Evolutionary conservation across 2,329 filamentous ascomycete species (phyloP), one percentile per base, ranked within the genome.

Genomic region (Fusarium buxicola): DNA sequence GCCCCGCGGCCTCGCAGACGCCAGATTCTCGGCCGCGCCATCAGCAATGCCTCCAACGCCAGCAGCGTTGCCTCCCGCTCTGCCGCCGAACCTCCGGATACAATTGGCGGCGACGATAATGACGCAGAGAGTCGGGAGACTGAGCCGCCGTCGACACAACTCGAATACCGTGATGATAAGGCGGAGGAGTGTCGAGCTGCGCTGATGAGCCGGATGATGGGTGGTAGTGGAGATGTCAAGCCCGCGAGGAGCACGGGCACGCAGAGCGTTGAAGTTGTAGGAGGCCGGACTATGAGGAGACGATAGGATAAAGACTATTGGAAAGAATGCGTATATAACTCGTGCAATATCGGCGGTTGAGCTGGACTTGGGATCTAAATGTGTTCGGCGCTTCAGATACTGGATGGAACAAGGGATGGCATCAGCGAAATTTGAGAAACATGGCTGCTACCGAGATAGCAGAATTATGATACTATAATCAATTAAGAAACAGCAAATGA

Each of bases 1-100:
- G 31, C 58, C 13, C 39, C 72, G 49, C 63, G 72, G 15, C 66
- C 74, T 50, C 65, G 79, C 2, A 77, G 80, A 47, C 81, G 84
- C 10, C 78, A 81, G 50, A 82, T 88, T 53, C 75, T 88, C 4
- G 86, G 86, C 6, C 82, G 86, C 10, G 86, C 84, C 4, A 74
- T 84, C 25, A 87, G 84, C 74, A 87, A 87, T 67, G 80, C 79
- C 3, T 88, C 85, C 3, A 81, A 80, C 1, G 77, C 77, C 6
- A 85, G 83, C 49, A 82, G 75, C 48, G 70, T 69, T n/a, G 77
- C 73, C 39, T 81, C 82, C 50, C 76, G 75, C 13, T 81, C 82
- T 38, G 68, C 62, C 2, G 50, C 54, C 36, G 58, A 65, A 18
- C 77, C 77, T 13, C 65, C 75, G 10, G 66, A 69, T 16, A 51